These are phyloP conservation scores for Pyricularia sp. DNA, from an alignment of 2,329 filamentous ascomycete species.

Conservation along the genomic window DNA sequence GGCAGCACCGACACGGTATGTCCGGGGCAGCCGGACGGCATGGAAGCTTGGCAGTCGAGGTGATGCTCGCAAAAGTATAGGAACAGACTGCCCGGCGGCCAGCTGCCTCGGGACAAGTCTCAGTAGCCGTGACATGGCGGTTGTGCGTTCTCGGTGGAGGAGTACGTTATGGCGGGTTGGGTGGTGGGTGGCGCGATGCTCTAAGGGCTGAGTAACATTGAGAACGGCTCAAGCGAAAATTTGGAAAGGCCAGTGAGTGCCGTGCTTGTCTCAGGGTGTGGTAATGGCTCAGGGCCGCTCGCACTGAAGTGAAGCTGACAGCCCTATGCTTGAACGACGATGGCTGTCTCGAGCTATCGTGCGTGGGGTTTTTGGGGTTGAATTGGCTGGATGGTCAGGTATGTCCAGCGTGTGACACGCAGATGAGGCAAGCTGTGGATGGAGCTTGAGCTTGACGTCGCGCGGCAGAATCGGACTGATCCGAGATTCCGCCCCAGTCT, in stretches of 20 bases:
- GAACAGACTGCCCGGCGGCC: not conserved
- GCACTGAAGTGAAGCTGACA: not conserved
- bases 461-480: not conserved
- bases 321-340: not conserved
- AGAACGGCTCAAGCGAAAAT: not conserved
- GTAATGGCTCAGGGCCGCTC: not conserved
- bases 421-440: not conserved
- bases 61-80: not conserved
- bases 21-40: conserved; percentile 12
- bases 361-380: not conserved
- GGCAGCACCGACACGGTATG: conserved; percentile 7
- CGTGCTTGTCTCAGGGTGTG: not conserved
- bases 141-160: not conserved
- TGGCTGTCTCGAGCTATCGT: not conserved
- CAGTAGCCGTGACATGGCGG: not conserved
- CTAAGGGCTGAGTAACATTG: not conserved
- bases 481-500: not conserved
- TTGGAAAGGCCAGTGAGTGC: not conserved
- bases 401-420: not conserved
- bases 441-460: not conserved
- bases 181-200: not conserved
- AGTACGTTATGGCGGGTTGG: not conserved
- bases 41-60: conserved; percentile 8
- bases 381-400: not conserved
- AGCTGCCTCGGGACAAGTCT: not conserved